A percentile compares a stretch with the other conserved stretches of the same genome.
These are phyloP conservation scores for Colletotrichum liaoningense DNA, from an alignment of 2,329 filamentous ascomycete genomes.

Conservation along the genomic window DNA sequence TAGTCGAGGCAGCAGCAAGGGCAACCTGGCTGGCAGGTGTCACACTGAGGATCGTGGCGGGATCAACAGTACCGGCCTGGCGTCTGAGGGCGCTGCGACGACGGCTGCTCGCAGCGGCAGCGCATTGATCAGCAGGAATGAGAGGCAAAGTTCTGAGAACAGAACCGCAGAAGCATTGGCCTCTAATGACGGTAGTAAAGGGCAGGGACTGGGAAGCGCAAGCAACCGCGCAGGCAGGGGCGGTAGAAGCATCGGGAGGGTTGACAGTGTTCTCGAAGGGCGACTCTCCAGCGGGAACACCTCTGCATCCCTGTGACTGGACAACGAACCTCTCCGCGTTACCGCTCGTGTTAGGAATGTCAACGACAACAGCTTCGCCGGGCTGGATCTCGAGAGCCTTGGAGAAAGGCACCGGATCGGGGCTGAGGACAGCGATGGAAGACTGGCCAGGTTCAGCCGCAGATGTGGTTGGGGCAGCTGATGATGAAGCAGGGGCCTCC, in stretches of 20 bases:
- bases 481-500: background rate
- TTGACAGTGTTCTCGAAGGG: conserved; percentile 1
- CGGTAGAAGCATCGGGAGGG: background rate
- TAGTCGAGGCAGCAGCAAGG: background rate
- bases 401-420: background rate
- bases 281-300: conserved; percentile 19
- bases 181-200: background rate
- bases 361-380: conserved; percentile 4
- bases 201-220: background rate
- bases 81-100: background rate
- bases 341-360: background rate
- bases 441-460: background rate
- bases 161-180: conserved; percentile 11
- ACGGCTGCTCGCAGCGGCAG: background rate
- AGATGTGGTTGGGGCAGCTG: background rate
- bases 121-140: background rate
- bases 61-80: conserved; percentile 12
- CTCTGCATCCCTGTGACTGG: conserved; percentile 10
- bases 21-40: conserved; percentile 10
- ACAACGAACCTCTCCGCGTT: background rate
- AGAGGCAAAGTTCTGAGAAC: background rate
- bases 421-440: background rate
- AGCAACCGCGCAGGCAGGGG: background rate
- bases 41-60: background rate
- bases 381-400: background rate